Percentiles rank a stretch among this genome's conserved stretches.
Evolutionary conservation across 805 yeast species (phyloP).

Genomic region (Myxozyma monticola): DNA sequence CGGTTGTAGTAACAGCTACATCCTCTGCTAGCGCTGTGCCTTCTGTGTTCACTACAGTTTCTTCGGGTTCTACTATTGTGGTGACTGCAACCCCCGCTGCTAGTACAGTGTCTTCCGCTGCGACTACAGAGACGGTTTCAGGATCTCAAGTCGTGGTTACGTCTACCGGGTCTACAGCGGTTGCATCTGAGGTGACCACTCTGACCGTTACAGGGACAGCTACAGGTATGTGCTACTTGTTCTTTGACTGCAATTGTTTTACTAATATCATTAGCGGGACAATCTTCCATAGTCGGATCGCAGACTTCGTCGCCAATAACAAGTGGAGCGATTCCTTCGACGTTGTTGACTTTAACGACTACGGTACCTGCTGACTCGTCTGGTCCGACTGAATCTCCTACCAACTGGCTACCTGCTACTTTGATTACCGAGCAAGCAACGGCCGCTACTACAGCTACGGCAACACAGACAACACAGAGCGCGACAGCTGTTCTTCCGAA

Average conservation of each 20-base stretch:
- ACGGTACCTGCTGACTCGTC: slow-evolving; percentile 35
- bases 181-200: not conserved
- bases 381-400: slow-evolving; percentile 11
- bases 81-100: not conserved
- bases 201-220: too few species aligned
- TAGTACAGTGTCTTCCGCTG: not conserved
- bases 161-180: not conserved
- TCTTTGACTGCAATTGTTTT: too few species aligned
- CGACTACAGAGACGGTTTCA: slow-evolving; percentile 7
- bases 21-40: too few species aligned
- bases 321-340: too few species aligned
- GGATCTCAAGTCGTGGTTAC: slow-evolving; percentile 2
- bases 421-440: slow-evolving; percentile 40
- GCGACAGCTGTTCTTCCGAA: slow-evolving; percentile 60
- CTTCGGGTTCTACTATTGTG: not conserved
- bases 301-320: too few species aligned
- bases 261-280: too few species aligned
- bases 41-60: not conserved
- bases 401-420: slow-evolving; percentile 49
- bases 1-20: too few species aligned
- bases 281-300: too few species aligned
- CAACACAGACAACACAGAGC: slow-evolving; percentile 26
- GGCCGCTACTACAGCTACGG: slow-evolving; percentile 37
- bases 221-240: too few species aligned
- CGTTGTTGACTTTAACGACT: slow-evolving; percentile 33